A percentile compares a stretch with the other conserved stretches of the same genome.
Conservation (phyloP, 2,329 filamentous ascomycete genomes). For the Penicillium frequentans region DNA sequence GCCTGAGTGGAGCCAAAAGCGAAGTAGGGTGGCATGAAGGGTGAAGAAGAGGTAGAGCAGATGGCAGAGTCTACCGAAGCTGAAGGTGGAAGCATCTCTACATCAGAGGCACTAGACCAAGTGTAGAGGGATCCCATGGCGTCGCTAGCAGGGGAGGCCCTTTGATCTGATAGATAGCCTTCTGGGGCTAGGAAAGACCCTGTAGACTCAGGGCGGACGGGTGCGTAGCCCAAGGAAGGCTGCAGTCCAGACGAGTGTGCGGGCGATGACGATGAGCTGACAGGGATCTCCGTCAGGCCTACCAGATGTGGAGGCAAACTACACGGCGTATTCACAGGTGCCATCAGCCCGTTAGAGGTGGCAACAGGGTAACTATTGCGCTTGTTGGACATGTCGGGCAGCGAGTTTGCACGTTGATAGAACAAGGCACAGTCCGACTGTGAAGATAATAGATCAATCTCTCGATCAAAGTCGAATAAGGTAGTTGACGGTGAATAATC, state of each 20-base stretch:
- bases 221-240: conserved; percentile 4
- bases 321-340: conserved; percentile 2
- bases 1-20: neutral
- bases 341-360: neutral
- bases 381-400: conserved; percentile 4
- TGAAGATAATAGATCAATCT: neutral
- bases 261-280: conserved; percentile 7
- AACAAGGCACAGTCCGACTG: neutral
- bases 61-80: conserved; percentile 6
- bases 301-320: conserved; percentile 2
- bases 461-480: conserved; percentile 9
- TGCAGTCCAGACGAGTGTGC: conserved; percentile 6
- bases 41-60: conserved; percentile 3
- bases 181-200: conserved; percentile 14
- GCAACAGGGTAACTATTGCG: neutral
- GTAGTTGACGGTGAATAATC: conserved; percentile 2
- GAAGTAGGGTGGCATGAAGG: conserved; percentile 19
- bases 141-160: conserved; percentile 14
- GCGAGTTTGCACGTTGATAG: neutral
- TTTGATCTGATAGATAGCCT: conserved; percentile 12
- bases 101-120: conserved; percentile 19
- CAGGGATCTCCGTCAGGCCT: conserved; percentile 11
- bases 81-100: conserved; percentile 10
- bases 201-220: conserved; percentile 6
- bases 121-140: conserved; percentile 20